Base-by-base conservation (phyloP, 768 basidiomycete genomes). In the Lactifluus pinguis region DNA sequence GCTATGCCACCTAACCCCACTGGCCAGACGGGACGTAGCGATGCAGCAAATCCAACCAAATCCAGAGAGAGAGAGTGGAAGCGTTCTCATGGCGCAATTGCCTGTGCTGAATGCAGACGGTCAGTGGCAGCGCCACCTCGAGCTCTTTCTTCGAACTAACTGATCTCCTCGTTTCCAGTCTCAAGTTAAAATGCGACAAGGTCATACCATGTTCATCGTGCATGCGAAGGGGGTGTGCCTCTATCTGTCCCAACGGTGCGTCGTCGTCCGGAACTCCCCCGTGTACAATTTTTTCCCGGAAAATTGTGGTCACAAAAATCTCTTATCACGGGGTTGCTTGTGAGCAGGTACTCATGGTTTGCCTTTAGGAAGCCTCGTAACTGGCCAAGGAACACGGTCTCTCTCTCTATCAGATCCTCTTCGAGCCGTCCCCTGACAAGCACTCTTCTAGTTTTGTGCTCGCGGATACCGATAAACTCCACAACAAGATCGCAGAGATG, bases 131-230 rank as follows among this genome's bases (percentile, higher is more conserved):
- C 25, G 25, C 25, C 48, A n/a, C 52, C 42, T 48, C 21, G 36
- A 34, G 3, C 6, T 17, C 42, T 7, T n/a, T 10, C 29, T 13
- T 30, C n/a, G 14, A 17, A 11, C 54, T 32, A 34, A 21, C 45
- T 2, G 14, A 15, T 4, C 29, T 47, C 21, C 14, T 47, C 34
- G 11, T 8, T 14, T 15, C 19, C 10, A 85, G 85, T 32, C 76
- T 87, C 44, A 86, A 87, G 68, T 69, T 87, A 48, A 86, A 85
- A 71, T 89, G 87, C 71, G 85, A 89, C 72, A 89, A 89, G 72
- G 86, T 80, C 3, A 80, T 78, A 15, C 77, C 76, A 0, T 79
- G 79, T 64, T 73, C 76, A 1, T 80, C 77, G 6, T 75, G 87
- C 70, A 87, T 83, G 68, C 81, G 87, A 45, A 76, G 87, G 65